phyloP scores from a whole-genome alignment of 352 stramenopile species.

The Aphanomyces stellatus region DNA sequence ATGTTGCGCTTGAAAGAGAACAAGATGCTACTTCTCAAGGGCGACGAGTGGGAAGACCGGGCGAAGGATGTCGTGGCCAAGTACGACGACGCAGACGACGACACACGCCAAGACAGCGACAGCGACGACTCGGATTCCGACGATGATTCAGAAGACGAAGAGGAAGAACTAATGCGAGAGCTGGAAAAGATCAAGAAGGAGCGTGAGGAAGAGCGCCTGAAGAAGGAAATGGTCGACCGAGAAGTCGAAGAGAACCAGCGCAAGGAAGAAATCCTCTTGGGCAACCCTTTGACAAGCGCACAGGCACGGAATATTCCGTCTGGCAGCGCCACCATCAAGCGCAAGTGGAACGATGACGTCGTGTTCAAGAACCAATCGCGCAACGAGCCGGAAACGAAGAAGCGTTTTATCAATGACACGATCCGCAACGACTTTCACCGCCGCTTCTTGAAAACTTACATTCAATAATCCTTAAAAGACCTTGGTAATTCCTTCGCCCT shows the following conservation, averaged over 20 bases:
- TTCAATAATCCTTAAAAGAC: conserved; percentile 51
- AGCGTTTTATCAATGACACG: conserved; percentile 99
- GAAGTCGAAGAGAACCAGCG: conserved; percentile 68
- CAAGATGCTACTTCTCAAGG: conserved; percentile 71
- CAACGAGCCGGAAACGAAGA: conserved; percentile 91
- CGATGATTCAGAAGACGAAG: conserved; percentile 94
- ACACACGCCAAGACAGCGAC: conserved; percentile 49
- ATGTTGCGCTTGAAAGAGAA: conserved; percentile 64
- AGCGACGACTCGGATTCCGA: conserved; percentile 66
- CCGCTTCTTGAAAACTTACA: conserved; percentile 97
- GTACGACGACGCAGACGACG: conserved; percentile 87
- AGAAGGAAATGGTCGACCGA: conserved; percentile 84
- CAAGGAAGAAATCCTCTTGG: conserved; percentile 88
- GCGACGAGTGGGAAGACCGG: conserved; percentile 70
- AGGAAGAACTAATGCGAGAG: conserved; percentile 94
- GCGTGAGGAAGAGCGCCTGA: conserved; percentile 87
- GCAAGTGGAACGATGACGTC: conserved; percentile 99
- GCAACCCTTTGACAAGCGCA: conserved; percentile 88
- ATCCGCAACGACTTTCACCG: conserved; percentile 99
- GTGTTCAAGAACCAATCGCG: conserved; percentile 99
- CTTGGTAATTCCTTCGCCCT: conserved; percentile 57
- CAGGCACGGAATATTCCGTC: conserved; percentile 19
- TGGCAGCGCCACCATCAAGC: conserved; percentile 79
- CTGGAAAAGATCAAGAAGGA: conserved; percentile 98
- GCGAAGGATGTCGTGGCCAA: conserved; percentile 84